Evolutionary conservation across 2,329 filamentous ascomycete genomes (phyloP), one percentile per base, ranked within the genome.

Genomic region (Trichoderma sp.): DNA sequence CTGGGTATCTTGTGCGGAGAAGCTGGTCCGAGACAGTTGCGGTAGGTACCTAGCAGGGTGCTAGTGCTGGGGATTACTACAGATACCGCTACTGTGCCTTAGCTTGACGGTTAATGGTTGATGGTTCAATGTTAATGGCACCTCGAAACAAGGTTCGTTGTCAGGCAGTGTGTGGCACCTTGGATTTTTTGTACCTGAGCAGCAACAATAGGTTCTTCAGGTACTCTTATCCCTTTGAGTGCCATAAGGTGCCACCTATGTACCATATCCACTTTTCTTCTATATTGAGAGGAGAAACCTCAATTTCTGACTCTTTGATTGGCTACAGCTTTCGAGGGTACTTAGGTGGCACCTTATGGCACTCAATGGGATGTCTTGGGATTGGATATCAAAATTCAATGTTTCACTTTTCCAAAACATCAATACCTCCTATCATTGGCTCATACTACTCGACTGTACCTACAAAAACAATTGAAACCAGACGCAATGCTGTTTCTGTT

Each of bases 1-100:
- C n/a, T 21, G 41, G 38, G 41, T 8, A 56, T 9, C 38, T 18
- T n/a, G 60, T 73, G 69, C 69, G 69, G 69, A 73, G 69, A 73
- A 73, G 45, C 41, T 73, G 59, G 60, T 65, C 45, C 45, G 45
- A 53, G 41, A 45, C 41, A 45, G 41, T 41, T 53, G 45, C 45
- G 45, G n/a, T 21, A 53, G 9, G 45, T 53, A 53, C 41, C 16
- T 45, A n/a, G 41, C 45, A 53, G 45, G 45, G n/a, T 53, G 45
- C 45, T n/a, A 50, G 45, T 50, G 45, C 45, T 50, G 7, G 45
- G 45, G 45, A 50, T 50, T n/a, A 50, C 45, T 50, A 50, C 45
- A n/a, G 18, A 18, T 50, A 50, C 45, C 45, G n/a, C 45, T 50
- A 50, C 45, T 12, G n/a, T n/a, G 11, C 8, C 8, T 50, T 50